These are phyloP conservation scores for Malassezia sp. DNA, from an alignment of 1,284 basidiomycete species.

Conservation along the genomic window DNA sequence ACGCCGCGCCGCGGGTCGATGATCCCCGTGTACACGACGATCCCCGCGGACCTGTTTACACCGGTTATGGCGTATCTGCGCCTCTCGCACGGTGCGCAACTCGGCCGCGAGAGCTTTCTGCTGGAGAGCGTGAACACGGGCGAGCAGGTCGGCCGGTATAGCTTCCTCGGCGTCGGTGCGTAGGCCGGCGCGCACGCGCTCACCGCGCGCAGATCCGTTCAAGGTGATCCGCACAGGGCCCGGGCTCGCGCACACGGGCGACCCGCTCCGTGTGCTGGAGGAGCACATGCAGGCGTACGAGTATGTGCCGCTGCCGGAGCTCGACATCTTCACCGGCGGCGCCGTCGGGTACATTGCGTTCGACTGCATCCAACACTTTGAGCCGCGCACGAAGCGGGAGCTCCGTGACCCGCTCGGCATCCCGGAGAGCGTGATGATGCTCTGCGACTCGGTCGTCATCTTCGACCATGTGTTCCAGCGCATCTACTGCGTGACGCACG, in stretches of 20 bases:
- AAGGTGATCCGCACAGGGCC: conserved; percentile 83
- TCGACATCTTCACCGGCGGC: conserved; percentile 91
- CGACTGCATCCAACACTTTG: conserved; percentile 92
- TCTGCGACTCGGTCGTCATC: conserved; percentile 82
- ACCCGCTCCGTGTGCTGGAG: conserved; percentile 75
- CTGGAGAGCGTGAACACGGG: conserved; percentile 63
- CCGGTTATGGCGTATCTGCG: conserved; percentile 94
- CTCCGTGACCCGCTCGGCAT: conserved; percentile 65
- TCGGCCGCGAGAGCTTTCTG: conserved; percentile 33
- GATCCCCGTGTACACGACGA: conserved; percentile 78
- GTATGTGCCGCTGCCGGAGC: conserved; percentile 79
- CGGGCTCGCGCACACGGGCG: conserved; percentile 67
- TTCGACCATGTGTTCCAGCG: conserved; percentile 95
- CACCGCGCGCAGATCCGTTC: conserved; percentile 83
- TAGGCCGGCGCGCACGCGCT: too few relatives aligned
- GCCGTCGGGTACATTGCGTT: conserved; percentile 96
- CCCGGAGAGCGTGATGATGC: conserved; percentile 93
- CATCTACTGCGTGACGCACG: conserved; percentile 85
- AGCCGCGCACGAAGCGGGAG: conserved; percentile 54
- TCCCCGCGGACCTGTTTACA: conserved; percentile 90
- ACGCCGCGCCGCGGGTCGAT: conserved; percentile 58
- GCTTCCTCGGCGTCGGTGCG: conserved; percentile 97
- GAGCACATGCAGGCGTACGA: conserved; percentile 73
- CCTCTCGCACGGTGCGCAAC: conserved; percentile 77
- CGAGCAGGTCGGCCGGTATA: conserved; percentile 82